These are phyloP conservation scores for Kentomonas sorsogonicus DNA, from an alignment of 208 protist genomes.

Conservation along the genomic window DNA sequence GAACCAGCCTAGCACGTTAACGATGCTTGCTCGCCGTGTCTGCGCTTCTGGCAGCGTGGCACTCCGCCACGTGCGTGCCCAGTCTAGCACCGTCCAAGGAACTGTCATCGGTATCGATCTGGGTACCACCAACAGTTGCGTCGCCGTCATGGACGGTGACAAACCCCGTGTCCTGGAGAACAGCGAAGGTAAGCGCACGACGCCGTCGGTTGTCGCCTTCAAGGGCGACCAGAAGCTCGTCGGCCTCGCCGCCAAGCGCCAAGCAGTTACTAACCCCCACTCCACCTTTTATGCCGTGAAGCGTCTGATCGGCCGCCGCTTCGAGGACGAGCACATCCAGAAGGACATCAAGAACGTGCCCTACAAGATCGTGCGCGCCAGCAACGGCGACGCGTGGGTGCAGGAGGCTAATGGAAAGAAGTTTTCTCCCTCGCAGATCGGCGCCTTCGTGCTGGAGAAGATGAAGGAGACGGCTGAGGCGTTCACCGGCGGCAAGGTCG, in stretches of 20 bases:
- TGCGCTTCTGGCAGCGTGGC: constrained; percentile 25
- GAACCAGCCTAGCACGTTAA: too few species aligned
- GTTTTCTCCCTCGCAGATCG: constrained; percentile 82
- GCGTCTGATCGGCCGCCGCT: constrained; percentile 76
- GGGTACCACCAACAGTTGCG: constrained; percentile 76
- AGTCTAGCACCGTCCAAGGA: constrained; percentile 62
- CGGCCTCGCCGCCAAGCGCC: constrained; percentile 67
- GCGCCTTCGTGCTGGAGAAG: constrained; percentile 74
- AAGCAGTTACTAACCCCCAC: constrained; percentile 61
- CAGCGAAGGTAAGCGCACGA: constrained; percentile 78
- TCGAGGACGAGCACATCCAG: constrained; percentile 70
- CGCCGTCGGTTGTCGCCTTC: constrained; percentile 81
- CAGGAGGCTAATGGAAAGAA: constrained; percentile 72
- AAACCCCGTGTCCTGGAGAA: constrained; percentile 89
- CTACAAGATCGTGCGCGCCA: constrained; percentile 95
- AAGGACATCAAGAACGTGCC: constrained; percentile 79
- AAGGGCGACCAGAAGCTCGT: constrained; percentile 80
- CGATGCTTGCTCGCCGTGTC: constrained; percentile 59
- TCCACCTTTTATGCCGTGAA: constrained; percentile 89
- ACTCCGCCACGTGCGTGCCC: constrained; percentile 30
- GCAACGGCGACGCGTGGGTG: constrained; percentile 93
- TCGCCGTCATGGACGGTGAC: constrained; percentile 81
- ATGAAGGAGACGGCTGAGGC: constrained; percentile 71
- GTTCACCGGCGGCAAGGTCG: constrained; percentile 26
- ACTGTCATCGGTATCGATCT: constrained; percentile 83